Evolutionary conservation across 768 basidiomycete species (phyloP).

Genomic region (Cystobasidium tubakii): DNA sequence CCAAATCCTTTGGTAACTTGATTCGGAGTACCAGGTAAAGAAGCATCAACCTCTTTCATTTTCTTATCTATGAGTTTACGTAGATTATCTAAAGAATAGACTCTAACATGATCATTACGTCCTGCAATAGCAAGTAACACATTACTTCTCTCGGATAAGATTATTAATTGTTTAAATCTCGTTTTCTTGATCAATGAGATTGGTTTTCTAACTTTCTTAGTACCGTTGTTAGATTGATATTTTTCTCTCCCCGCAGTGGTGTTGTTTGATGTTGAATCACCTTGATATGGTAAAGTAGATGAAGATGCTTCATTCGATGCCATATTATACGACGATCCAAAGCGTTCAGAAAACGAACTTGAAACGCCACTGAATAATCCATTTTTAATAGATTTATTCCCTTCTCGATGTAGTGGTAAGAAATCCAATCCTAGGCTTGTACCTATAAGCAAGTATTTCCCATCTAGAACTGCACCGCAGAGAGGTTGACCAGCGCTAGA

Average conservation of each 20-base stretch:
- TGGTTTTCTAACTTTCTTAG: conserved; percentile 39
- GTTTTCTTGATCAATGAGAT: conserved; percentile 45
- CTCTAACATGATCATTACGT: conserved; percentile 44
- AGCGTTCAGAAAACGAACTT: background rate
- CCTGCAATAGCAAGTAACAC: conserved; percentile 46
- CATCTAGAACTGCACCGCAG: conserved; percentile 45
- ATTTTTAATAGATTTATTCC: conserved; percentile 6
- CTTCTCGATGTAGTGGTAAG: conserved; percentile 42
- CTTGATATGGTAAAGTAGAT: background rate
- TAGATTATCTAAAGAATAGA: conserved; percentile 45
- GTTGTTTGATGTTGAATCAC: background rate
- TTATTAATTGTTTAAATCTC: conserved; percentile 41
- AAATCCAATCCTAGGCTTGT: conserved; percentile 45
- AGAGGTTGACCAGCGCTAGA: conserved; percentile 40
- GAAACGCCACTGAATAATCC: conserved; percentile 8
- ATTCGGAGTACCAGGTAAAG: background rate
- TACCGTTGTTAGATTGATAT: background rate
- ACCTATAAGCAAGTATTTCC: conserved; percentile 45
- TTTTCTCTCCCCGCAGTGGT: conserved; percentile 30
- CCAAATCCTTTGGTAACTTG: background rate
- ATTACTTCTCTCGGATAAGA: conserved; percentile 43
- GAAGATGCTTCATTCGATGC: background rate
- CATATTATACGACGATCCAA: background rate
- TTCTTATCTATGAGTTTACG: conserved; percentile 44
- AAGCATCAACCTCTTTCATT: conserved; percentile 38